Evolutionary conservation across 352 stramenopile species (phyloP), one percentile per base, ranked within the genome.

Genomic region (Aphanomyces euteiches): DNA sequence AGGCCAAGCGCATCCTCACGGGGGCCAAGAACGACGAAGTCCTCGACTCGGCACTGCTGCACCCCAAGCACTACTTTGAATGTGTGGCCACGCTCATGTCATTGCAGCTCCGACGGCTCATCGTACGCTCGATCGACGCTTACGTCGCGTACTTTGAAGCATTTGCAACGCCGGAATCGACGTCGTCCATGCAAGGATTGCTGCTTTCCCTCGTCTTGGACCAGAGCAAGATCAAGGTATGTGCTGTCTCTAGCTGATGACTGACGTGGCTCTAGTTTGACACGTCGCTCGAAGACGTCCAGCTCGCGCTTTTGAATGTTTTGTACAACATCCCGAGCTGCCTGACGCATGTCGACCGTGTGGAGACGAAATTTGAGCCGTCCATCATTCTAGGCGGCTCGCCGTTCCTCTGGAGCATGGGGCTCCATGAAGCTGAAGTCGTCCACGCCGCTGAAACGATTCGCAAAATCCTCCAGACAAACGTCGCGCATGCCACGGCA

Each of bases 111-210:
- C 80, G 84, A 2, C 78, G 81, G 8, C 74, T 93, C 5, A 73
- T 91, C 13, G 73, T 87, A 50, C 85, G 84, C 41, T 91, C 86
- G 0, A 83, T 92, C 19, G 65, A 78, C 56, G 74, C 76, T 7
- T 93, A 91, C 67, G 74, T 87, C 2, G 72, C 61, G 0, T 93
- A 90, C 66, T 93, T 93, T 43, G 80, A 89, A 60, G 53, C 72
- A 17, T 93, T 90, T 67, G 78, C 68, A 34, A 19, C 56, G n/a
- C 21, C 63, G 8, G 54, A 3, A 43, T 47, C 45, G n/a, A 72
- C 69, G 4, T 19, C 19, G 28, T 41, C 64, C 13, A 41, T 58
- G 4, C n/a, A 63, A 47, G 73, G 64, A 3, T 61, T 80, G 3
- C 54, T 80, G 10, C 39, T 80, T 1, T 73, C 60, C 5, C 58